These are phyloP conservation scores for Globisporangium nagaii DNA, from an alignment of 352 stramenopile species.

Conservation along the genomic window DNA sequence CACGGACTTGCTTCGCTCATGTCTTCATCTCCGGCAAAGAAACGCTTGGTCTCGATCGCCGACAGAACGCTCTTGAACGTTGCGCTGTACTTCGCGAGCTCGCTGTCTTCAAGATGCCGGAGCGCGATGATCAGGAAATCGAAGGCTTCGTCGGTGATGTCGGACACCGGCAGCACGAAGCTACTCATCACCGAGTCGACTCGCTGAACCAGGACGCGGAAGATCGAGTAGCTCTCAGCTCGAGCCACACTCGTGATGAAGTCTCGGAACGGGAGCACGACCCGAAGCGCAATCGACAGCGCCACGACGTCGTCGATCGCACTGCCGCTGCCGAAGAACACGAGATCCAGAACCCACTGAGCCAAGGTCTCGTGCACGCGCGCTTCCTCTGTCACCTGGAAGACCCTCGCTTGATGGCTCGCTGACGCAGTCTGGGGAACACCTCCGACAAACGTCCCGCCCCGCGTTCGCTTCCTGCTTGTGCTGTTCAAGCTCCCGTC, in stretches of 20 bases:
- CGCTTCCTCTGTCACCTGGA: slow-evolving; percentile 1
- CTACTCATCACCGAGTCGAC: slow-evolving; percentile 40
- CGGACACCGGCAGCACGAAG: slow-evolving; percentile 20
- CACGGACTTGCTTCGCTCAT: not conserved
- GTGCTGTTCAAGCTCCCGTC: slow-evolving; percentile 11
- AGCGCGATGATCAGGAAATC: slow-evolving; percentile 42
- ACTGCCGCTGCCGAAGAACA: slow-evolving; percentile 29
- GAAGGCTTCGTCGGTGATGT: slow-evolving; percentile 27
- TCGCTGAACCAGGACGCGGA: slow-evolving; percentile 34
- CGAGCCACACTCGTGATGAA: slow-evolving; percentile 27
- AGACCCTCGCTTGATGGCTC: not conserved
- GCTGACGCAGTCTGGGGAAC: not conserved
- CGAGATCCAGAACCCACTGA: slow-evolving; percentile 33
- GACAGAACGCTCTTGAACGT: slow-evolving; percentile 34
- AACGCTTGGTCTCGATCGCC: slow-evolving; percentile 27
- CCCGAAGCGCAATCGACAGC: slow-evolving; percentile 27
- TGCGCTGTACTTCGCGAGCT: slow-evolving; percentile 37
- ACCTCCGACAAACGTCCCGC: slow-evolving; percentile 1
- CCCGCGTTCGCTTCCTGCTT: slow-evolving; percentile 12
- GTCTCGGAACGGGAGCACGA: slow-evolving; percentile 45
- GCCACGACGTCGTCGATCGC: slow-evolving; percentile 22
- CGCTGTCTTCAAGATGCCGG: slow-evolving; percentile 38
- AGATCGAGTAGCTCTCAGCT: slow-evolving; percentile 33
- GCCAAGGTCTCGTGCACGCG: slow-evolving; percentile 27
- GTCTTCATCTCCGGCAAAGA: slow-evolving; percentile 8